A percentile compares a stretch with the other conserved stretches of the same genome.
Conservation (phyloP, 768 basidiomycete species). For the Tulasnella sp. region DNA sequence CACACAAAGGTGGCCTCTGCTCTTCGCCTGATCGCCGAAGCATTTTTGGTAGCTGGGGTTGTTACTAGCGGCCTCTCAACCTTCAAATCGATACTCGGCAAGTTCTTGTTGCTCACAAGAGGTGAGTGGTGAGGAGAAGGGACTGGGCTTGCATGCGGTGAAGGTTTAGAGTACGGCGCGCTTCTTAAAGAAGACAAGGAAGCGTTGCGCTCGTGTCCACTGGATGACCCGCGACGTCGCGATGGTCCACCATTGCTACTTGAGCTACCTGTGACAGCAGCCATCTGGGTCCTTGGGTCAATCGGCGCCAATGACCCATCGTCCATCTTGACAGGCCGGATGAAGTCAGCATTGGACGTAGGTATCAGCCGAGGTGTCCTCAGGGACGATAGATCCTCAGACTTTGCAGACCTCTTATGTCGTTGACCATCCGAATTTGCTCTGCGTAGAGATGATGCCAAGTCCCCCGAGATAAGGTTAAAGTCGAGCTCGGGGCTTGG, state of each 20-base stretch:
- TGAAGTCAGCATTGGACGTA: constrained; percentile 1
- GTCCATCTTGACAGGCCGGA: constrained; percentile 16
- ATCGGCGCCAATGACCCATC: constrained; percentile 17
- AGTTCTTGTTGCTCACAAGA: not conserved
- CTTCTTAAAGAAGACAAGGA: constrained; percentile 13
- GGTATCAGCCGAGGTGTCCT: constrained; percentile 10
- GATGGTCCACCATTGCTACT: not conserved
- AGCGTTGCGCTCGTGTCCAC: constrained; percentile 12
- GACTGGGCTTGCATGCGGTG: constrained; percentile 12
- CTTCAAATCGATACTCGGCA: not conserved
- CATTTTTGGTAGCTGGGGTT: constrained; percentile 77
- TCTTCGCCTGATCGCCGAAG: constrained; percentile 72
- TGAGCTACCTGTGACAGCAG: too few species aligned
- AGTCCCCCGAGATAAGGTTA: constrained; percentile 15
- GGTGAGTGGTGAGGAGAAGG: constrained; percentile 9
- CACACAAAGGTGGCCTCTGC: constrained; percentile 79
- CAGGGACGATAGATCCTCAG: constrained; percentile 42
- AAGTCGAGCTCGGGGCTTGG: not conserved
- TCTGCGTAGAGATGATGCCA: constrained; percentile 33
- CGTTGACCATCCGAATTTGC: constrained; percentile 37
- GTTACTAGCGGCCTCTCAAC: constrained; percentile 75
- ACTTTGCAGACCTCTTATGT: constrained; percentile 42
- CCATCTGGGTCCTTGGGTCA: constrained; percentile 12
- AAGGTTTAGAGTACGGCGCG: constrained; percentile 14
- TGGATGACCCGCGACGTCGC: not conserved